phyloP scores from a whole-genome alignment of 2,329 filamentous ascomycete species.

The Claviceps digitariae region DNA sequence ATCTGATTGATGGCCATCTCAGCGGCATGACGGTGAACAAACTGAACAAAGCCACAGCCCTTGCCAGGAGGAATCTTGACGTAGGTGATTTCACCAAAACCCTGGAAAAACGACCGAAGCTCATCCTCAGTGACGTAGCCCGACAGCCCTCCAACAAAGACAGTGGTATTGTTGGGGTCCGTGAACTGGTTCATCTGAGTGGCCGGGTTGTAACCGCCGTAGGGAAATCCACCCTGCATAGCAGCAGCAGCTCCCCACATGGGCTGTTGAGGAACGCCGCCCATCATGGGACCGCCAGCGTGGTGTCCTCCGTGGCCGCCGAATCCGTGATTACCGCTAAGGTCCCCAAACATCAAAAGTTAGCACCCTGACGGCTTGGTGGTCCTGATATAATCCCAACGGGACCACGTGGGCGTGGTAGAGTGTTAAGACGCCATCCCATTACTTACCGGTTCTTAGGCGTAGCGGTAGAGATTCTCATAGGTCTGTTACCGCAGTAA shows the following conservation, averaged over 20 bases:
- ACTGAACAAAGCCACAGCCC: slow-evolving; percentile 97
- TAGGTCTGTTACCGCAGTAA: slow-evolving; percentile 95
- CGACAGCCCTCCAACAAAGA: slow-evolving; percentile 92
- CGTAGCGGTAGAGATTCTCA: slow-evolving; percentile 95
- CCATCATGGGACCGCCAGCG: slow-evolving; percentile 31
- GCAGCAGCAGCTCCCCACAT: slow-evolving; percentile 24
- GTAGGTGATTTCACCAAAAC: slow-evolving; percentile 98
- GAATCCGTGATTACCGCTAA: slow-evolving; percentile 26
- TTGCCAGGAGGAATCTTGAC: slow-evolving; percentile 99
- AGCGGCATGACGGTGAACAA: slow-evolving; percentile 94
- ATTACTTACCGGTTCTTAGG: slow-evolving; percentile 66
- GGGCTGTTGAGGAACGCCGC: slow-evolving; percentile 29
- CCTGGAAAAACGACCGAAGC: slow-evolving; percentile 99
- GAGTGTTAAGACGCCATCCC: background rate
- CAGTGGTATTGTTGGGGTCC: slow-evolving; percentile 98
- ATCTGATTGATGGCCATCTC: slow-evolving; percentile 99
- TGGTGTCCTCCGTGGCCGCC: slow-evolving; percentile 29
- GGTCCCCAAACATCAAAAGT: background rate
- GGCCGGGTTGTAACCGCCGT: slow-evolving; percentile 34
- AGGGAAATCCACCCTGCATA: slow-evolving; percentile 22
- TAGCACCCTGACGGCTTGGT: background rate
- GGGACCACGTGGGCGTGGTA: background rate
- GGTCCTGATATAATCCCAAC: no score
- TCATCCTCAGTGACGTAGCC: slow-evolving; percentile 99
- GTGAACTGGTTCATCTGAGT: slow-evolving; percentile 95